Evolutionary conservation across 2,329 filamentous ascomycete species (phyloP), one percentile per base, ranked within the genome.

Genomic region (Amauroascus verrucosus): DNA sequence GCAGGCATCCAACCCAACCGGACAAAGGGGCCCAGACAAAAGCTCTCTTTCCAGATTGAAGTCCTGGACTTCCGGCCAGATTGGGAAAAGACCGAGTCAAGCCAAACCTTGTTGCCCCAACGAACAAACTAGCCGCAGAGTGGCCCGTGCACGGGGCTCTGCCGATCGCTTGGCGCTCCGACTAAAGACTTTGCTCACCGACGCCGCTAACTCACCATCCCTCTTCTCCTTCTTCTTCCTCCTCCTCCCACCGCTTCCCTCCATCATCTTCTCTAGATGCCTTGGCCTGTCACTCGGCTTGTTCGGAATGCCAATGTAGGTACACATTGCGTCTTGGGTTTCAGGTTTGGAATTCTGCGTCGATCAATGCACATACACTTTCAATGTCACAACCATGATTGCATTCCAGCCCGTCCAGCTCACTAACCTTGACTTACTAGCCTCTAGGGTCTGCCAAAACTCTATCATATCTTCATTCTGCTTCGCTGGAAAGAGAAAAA

Each of bases 141-240:
- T 51, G 49, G 49, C 16, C 40, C 40, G 49, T 51, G 49, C 49
- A 37, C 30, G 30, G 35, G 7, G 40, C 13, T 20, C 35, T 44
- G 49, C 18, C 16, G 49, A 51, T 51, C 49, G 9, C 49, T 51
- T 51, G 49, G 49, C 49, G 16, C n/a, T n/a, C n/a, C n/a, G n/a
- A n/a, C n/a, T n/a, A n/a, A n/a, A n/a, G n/a, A n/a, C n/a, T n/a
- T n/a, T n/a, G n/a, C n/a, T n/a, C n/a, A 35, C 45, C 33, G 16
- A 8, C 30, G 3, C 9, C 28, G n/a, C 33, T 33, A 26, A 33
- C 44, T n/a, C 9, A 11, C 26, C 40, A 33, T 18, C 38, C 14
- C 38, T 13, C 26, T n/a, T 33, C 37, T 43, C 16, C 38, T 13
- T 7, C 33, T 4, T 35, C 33, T 4, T 7, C 33, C n/a, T 18